These are phyloP conservation scores for Dryadomyces quercus-mongolicae DNA, from an alignment of 2,329 filamentous ascomycete genomes.

Conservation along the genomic window DNA sequence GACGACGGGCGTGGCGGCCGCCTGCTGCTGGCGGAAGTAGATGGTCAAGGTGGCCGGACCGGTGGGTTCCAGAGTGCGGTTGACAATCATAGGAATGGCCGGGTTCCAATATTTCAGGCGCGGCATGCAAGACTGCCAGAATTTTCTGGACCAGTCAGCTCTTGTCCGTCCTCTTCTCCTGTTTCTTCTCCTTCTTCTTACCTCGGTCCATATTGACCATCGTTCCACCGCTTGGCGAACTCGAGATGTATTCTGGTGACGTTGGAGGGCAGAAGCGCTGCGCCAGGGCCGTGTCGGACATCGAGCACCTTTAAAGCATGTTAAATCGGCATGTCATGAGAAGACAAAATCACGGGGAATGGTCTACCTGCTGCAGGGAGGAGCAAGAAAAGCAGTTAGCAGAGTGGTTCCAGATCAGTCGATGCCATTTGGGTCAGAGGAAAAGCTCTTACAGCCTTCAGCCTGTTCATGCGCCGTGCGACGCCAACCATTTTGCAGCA, in stretches of 20 bases:
- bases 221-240: constrained; percentile 48
- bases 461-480: constrained; percentile 59
- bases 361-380: constrained; percentile 28
- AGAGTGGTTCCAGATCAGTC: neutral
- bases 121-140: constrained; percentile 75
- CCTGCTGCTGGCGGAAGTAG: constrained; percentile 37
- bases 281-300: constrained; percentile 71
- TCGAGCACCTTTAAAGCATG: constrained; percentile 46
- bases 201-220: constrained; percentile 64
- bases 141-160: constrained; percentile 47
- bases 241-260: constrained; percentile 65
- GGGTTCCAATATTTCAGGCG: constrained; percentile 94
- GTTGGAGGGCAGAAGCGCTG: constrained; percentile 65
- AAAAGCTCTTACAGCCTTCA: constrained; percentile 51
- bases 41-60: constrained; percentile 51
- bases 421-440: neutral
- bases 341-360: too few relatives aligned
- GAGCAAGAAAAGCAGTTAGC: neutral
- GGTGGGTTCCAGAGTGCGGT: constrained; percentile 47
- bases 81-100: constrained; percentile 67
- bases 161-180: neutral
- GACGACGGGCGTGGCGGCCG: constrained; percentile 6
- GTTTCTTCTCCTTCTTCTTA: constrained; percentile 21
- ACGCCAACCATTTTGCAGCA: constrained; percentile 26
- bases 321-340: constrained; percentile 7